A percentile compares a stretch with the other conserved stretches of the same genome.
Conservation (phyloP, 192 early-diverging fungal species). For the Dimargaris cristalligena region DNA sequence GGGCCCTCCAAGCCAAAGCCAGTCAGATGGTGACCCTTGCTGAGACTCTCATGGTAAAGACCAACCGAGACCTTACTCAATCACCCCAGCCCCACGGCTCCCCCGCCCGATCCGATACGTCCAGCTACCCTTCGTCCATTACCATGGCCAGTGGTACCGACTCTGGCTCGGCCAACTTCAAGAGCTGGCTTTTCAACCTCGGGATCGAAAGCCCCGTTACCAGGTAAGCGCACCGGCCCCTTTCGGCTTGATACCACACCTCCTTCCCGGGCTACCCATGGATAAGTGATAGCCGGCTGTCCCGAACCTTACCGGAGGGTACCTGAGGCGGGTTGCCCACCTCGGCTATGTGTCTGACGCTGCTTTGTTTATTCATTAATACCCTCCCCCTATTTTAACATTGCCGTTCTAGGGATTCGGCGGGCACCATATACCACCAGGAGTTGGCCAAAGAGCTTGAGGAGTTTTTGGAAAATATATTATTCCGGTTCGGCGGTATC, state of each 20-base stretch:
- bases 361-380: too few relatives aligned
- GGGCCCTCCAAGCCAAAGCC: conserved; percentile 74
- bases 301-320: too few relatives aligned
- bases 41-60: conserved; percentile 20
- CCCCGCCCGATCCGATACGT: background rate
- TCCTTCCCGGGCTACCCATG: too few relatives aligned
- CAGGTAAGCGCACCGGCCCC: conserved; percentile 27
- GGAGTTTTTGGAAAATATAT: conserved; percentile 57
- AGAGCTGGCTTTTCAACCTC: conserved; percentile 60
- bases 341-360: too few relatives aligned
- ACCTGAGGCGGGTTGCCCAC: too few relatives aligned
- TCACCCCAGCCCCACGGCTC: too few relatives aligned
- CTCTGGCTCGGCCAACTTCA: conserved; percentile 18
- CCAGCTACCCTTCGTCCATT: too few relatives aligned
- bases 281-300: too few relatives aligned
- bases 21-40: conserved; percentile 64
- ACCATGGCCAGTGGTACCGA: conserved; percentile 21
- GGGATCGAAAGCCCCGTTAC: conserved; percentile 87
- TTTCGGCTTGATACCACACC: too few relatives aligned
- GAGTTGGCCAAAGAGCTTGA: conserved; percentile 75
- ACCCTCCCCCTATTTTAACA: too few relatives aligned
- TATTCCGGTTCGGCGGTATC: conserved; percentile 47
- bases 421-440: conserved; percentile 71
- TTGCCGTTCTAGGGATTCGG: conserved; percentile 67
- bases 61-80: too few relatives aligned